These are phyloP conservation scores for Penicillium sp. DNA, from an alignment of 2,329 filamentous ascomycete genomes.

Conservation along the genomic window DNA sequence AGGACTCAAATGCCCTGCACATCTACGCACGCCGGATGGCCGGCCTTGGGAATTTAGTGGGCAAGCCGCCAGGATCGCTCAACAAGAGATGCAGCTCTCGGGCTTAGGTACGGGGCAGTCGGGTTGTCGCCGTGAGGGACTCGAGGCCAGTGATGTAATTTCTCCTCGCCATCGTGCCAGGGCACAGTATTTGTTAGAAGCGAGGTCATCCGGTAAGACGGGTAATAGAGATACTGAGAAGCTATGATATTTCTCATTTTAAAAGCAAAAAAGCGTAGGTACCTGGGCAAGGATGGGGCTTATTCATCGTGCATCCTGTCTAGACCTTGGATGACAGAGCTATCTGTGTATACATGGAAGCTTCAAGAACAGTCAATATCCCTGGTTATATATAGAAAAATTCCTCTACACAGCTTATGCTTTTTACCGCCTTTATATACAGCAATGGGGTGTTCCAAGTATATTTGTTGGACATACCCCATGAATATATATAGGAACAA, in stretches of 20 bases:
- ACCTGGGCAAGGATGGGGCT: neutral
- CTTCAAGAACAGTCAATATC: neutral
- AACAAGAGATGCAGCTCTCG: slow-evolving; percentile 59
- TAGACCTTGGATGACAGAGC: too few relatives aligned
- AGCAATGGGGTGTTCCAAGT: too few relatives aligned
- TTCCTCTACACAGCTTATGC: too few relatives aligned
- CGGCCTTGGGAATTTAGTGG: too few relatives aligned
- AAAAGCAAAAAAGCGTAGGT: neutral
- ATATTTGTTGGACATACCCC: too few relatives aligned
- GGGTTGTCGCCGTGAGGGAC: neutral
- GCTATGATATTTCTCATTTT: neutral
- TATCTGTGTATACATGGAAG: neutral
- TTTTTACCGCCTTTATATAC: too few relatives aligned
- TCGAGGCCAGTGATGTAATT: neutral
- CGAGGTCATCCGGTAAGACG: neutral
- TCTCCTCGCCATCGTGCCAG: slow-evolving; percentile 3
- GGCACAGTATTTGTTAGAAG: neutral
- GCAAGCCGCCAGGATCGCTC: too few relatives aligned
- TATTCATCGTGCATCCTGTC: too few relatives aligned
- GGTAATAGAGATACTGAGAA: neutral
- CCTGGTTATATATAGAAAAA: too few relatives aligned
- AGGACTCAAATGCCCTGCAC: neutral
- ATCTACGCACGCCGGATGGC: neutral
- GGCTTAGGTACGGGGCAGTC: neutral
- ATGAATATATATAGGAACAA: too few relatives aligned